These are phyloP conservation scores for Catenaria anguillulae DNA, from an alignment of 371 early-diverging fungal genomes.

Conservation along the genomic window DNA sequence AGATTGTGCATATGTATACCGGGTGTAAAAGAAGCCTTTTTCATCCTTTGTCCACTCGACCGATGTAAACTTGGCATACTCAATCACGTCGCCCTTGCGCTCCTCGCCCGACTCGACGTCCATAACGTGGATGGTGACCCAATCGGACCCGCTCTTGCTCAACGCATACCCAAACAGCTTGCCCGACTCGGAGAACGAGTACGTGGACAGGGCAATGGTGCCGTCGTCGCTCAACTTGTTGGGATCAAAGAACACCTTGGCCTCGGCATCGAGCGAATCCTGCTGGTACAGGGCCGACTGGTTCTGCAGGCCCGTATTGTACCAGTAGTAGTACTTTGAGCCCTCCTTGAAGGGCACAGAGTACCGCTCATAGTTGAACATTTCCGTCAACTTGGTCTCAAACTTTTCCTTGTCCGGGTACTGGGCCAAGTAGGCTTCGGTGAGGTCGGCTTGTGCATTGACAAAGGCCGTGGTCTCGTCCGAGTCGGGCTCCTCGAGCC, in stretches of 20 bases:
- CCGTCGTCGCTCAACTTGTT: slow-evolving; percentile 40
- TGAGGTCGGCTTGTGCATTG: slow-evolving; percentile 21
- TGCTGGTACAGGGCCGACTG: slow-evolving; percentile 26
- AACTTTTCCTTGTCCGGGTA: slow-evolving; percentile 21
- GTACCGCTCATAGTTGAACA: slow-evolving; percentile 27
- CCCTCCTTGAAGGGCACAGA: slow-evolving; percentile 40
- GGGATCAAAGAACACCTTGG: slow-evolving; percentile 29
- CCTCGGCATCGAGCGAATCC: slow-evolving; percentile 4
- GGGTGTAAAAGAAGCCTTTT: slow-evolving; percentile 42
- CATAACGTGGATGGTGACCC: slow-evolving; percentile 39
- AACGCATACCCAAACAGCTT: slow-evolving; percentile 25
- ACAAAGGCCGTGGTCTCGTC: slow-evolving; percentile 30
- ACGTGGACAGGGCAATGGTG: slow-evolving; percentile 20
- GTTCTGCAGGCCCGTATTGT: slow-evolving; percentile 47
- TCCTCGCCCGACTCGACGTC: slow-evolving; percentile 16
- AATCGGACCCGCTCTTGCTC: slow-evolving; percentile 25
- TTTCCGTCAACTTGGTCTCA: slow-evolving; percentile 19
- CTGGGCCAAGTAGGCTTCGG: slow-evolving; percentile 17
- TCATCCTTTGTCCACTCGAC: slow-evolving; percentile 44
- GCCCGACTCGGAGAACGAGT: slow-evolving; percentile 36
- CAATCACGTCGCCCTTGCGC: slow-evolving; percentile 18
- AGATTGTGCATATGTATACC: no score
- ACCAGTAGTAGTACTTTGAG: slow-evolving; percentile 40
- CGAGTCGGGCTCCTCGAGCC: slow-evolving; percentile 37
- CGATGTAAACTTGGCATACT: slow-evolving; percentile 41